These are phyloP conservation scores for Diaporthe sp. DNA, from an alignment of 2,329 filamentous ascomycete species.

Conservation along the genomic window DNA sequence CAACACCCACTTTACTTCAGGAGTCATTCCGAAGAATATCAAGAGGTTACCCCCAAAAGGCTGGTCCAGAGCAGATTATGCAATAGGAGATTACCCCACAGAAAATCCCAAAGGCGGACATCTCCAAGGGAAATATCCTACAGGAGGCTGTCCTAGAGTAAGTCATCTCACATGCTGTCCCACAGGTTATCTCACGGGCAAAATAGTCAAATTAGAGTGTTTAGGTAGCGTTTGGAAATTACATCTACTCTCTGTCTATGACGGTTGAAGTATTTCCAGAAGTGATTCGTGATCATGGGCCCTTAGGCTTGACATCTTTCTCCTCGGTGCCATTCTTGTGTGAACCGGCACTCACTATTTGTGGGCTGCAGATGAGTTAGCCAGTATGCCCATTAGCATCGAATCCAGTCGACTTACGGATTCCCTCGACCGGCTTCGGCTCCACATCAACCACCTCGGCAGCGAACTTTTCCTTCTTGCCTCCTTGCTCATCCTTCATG, in stretches of 20 bases:
- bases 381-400: background rate
- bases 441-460: slow-evolving; percentile 49
- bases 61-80: too few relatives aligned
- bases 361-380: slow-evolving; percentile 26
- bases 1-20: background rate
- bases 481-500: slow-evolving; percentile 83
- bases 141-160: background rate
- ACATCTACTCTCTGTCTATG: background rate
- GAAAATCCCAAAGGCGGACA: too few relatives aligned
- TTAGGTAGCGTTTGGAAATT: background rate
- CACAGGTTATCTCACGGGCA: background rate
- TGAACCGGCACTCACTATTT: slow-evolving; percentile 10
- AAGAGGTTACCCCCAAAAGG: too few relatives aligned
- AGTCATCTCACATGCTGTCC: background rate
- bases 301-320: background rate
- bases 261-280: background rate
- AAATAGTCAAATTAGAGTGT: background rate
- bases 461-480: slow-evolving; percentile 56
- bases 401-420: slow-evolving; percentile 45
- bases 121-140: background rate
- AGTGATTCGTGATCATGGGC: background rate
- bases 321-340: background rate
- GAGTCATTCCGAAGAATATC: background rate
- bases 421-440: slow-evolving; percentile 52
- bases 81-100: too few relatives aligned